These are phyloP conservation scores for Solanum tacnaense DNA, from an alignment of 257 asterid genomes.

Conservation along the genomic window DNA sequence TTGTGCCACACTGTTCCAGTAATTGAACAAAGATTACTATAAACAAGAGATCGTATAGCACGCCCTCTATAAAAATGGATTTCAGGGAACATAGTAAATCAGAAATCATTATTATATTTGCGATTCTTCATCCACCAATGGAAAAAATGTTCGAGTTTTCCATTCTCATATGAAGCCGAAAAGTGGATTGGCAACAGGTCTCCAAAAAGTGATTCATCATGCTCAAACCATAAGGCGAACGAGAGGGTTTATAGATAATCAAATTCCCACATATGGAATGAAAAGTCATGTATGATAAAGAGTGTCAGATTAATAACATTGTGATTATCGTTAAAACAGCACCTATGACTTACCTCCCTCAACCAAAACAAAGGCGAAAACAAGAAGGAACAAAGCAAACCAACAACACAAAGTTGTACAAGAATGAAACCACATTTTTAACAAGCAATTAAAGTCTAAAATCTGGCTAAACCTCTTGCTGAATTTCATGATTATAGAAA, in stretches of 20 bases:
- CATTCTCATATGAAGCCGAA: neutral
- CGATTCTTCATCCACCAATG: too few species aligned
- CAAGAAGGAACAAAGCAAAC: neutral
- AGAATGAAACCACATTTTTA: neutral
- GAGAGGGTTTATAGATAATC: neutral
- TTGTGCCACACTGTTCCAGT: too few species aligned
- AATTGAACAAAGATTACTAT: too few species aligned
- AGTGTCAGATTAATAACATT: neutral
- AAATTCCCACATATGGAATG: too few species aligned
- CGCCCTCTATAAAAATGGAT: too few species aligned
- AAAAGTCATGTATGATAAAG: too few species aligned
- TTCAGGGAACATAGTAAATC: too few species aligned
- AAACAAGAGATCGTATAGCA: too few species aligned
- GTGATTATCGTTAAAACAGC: neutral
- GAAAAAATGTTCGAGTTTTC: neutral
- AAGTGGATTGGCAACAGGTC: neutral
- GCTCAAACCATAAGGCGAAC: neutral
- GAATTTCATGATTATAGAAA: neutral
- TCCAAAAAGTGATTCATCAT: neutral
- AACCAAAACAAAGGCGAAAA: neutral
- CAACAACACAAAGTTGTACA: neutral
- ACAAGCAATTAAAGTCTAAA: neutral
- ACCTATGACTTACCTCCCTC: neutral
- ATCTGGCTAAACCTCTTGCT: neutral
- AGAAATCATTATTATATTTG: too few species aligned